Percentiles rank a stretch among this genome's conserved stretches.
These are phyloP conservation scores for Trichoderma cornu-damae DNA, from an alignment of 2,329 filamentous ascomycete genomes.

Conservation along the genomic window DNA sequence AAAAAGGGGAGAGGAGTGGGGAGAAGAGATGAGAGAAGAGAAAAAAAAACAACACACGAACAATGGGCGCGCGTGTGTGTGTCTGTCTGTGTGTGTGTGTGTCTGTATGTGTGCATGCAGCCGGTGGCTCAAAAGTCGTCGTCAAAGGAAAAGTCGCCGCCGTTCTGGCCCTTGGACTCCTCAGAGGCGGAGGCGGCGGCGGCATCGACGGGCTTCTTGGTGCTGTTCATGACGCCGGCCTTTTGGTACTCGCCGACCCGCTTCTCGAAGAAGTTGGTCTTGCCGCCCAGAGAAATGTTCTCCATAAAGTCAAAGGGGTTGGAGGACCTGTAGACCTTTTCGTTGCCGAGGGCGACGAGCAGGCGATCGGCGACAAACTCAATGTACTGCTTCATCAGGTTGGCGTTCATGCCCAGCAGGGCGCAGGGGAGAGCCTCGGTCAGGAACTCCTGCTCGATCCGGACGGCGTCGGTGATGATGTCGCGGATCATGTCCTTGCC, in stretches of 20 bases:
- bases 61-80: too few relatives aligned
- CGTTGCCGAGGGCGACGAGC: constrained; percentile 85
- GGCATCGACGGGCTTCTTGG: constrained; percentile 61
- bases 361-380: constrained; percentile 98
- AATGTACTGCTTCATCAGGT: constrained; percentile 99
- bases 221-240: constrained; percentile 92
- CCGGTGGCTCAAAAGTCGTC: constrained; percentile 77
- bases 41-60: too few relatives aligned
- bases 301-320: constrained; percentile 99
- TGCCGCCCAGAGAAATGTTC: constrained; percentile 96
- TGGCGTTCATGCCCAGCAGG: constrained; percentile 95
- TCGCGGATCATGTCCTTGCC: constrained; percentile 72
- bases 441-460: constrained; percentile 95
- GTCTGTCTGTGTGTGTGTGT: too few relatives aligned
- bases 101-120: constrained; percentile 27
- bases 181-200: constrained; percentile 34
- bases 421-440: constrained; percentile 90
- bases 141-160: constrained; percentile 85
- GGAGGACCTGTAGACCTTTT: constrained; percentile 84
- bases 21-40: constrained; percentile 21
- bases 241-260: constrained; percentile 99
- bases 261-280: constrained; percentile 99
- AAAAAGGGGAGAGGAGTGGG: constrained; percentile 19
- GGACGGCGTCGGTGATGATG: constrained; percentile 91
- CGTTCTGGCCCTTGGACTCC: constrained; percentile 52